Conservation (phyloP, 2,329 filamentous ascomycete genomes). For the Paraconiothyrium brasiliense region DNA sequence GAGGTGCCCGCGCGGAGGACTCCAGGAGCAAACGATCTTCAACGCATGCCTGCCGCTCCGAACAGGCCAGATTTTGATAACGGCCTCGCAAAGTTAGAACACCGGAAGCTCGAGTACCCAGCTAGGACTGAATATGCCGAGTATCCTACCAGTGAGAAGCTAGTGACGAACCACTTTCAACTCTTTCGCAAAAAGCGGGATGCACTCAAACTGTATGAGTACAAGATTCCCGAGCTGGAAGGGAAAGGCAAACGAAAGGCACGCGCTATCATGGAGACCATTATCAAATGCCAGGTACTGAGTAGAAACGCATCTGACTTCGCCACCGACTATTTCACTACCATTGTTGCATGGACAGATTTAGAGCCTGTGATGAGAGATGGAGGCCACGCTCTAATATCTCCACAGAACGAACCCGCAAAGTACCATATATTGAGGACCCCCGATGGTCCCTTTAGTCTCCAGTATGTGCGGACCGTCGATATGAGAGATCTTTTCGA, state of each 20-base stretch:
- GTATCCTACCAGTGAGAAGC: background rate
- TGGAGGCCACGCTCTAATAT: background rate
- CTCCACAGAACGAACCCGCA: background rate
- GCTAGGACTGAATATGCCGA: background rate
- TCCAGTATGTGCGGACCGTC: background rate
- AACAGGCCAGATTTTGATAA: background rate
- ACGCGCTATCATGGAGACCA: background rate
- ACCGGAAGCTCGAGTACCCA: background rate
- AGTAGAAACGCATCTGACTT: background rate
- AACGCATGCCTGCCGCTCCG: background rate
- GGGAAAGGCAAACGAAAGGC: background rate
- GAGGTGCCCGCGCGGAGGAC: background rate
- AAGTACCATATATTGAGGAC: background rate
- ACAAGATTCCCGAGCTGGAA: background rate
- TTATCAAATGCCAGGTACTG: background rate
- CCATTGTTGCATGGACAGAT: slow-evolving; percentile 3
- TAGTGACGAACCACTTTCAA: background rate
- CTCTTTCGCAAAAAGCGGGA: background rate
- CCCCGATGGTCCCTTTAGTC: background rate
- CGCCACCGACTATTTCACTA: slow-evolving; percentile 6
- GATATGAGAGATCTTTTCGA: background rate
- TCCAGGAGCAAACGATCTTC: background rate
- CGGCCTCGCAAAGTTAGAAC: background rate
- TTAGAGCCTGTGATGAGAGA: background rate
- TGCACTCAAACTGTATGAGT: background rate